These are phyloP conservation scores for Cajanus cajan DNA, from an alignment of 306 rosid species.

Conservation along the genomic window DNA sequence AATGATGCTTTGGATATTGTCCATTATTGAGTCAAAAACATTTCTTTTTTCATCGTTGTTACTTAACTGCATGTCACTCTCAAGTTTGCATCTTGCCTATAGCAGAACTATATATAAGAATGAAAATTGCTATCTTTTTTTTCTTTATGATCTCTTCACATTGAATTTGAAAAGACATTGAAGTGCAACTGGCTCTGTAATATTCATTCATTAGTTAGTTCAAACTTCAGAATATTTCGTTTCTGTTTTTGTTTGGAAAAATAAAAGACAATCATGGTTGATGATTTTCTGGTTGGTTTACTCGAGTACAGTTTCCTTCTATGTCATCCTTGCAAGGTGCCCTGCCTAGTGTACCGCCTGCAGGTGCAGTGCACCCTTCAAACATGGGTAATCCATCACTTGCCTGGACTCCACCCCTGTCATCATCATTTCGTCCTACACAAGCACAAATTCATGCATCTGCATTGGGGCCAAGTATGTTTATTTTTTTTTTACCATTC, in stretches of 20 bases:
- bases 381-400: constrained; percentile 56
- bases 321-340: constrained; percentile 71
- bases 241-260: background rate
- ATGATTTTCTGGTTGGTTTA: constrained; percentile 33
- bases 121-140: background rate
- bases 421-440: constrained; percentile 50
- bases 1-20: background rate
- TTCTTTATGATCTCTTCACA: background rate
- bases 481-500: constrained; percentile 8
- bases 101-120: constrained; percentile 4
- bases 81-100: constrained; percentile 21
- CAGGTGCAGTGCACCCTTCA: constrained; percentile 50
- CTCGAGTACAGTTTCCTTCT: constrained; percentile 78
- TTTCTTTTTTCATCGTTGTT: background rate
- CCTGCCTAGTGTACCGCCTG: constrained; percentile 51
- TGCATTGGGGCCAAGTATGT: constrained; percentile 60
- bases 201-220: background rate
- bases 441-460: constrained; percentile 57
- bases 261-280: background rate
- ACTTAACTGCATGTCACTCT: background rate
- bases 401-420: constrained; percentile 57
- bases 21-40: background rate
- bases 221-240: background rate
- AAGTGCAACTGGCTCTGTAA: constrained; percentile 9
- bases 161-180: constrained; percentile 9